A percentile compares a stretch with the other conserved stretches of the same genome.
phyloP scores from a whole-genome alignment of 352 stramenopile species.

The Globisporangium spiculum region DNA sequence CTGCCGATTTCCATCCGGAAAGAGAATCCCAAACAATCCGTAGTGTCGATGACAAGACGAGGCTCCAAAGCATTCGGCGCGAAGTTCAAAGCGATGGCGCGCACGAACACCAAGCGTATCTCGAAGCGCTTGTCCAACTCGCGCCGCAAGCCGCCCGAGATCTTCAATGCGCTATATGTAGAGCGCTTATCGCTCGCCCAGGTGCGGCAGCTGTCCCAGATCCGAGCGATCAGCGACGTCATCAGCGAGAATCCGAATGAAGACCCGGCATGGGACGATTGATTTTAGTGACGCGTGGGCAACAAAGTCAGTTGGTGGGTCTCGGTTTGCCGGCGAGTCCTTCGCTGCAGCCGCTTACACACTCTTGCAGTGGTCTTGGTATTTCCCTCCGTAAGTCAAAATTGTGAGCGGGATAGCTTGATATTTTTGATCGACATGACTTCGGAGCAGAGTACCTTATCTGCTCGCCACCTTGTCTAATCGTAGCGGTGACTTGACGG shows the following conservation, averaged over 20 bases:
- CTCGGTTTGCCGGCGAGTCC: too few relatives aligned
- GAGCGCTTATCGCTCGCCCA: slow-evolving; percentile 35
- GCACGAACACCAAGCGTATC: slow-evolving; percentile 12
- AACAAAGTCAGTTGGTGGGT: too few relatives aligned
- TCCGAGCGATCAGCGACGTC: slow-evolving; percentile 32
- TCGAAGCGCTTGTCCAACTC: slow-evolving; percentile 20
- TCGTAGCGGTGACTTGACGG: too few relatives aligned
- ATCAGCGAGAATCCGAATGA: slow-evolving; percentile 22
- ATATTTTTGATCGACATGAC: too few relatives aligned
- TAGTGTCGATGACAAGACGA: background rate
- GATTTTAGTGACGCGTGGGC: too few relatives aligned
- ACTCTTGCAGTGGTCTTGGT: too few relatives aligned
- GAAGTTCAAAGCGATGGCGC: slow-evolving; percentile 14
- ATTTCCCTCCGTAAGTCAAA: background rate
- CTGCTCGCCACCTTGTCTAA: too few relatives aligned
- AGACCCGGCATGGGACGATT: slow-evolving; percentile 21
- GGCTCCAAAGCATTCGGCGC: background rate
- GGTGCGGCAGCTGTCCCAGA: slow-evolving; percentile 26
- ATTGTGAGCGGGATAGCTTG: too few relatives aligned
- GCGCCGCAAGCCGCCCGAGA: slow-evolving; percentile 21
- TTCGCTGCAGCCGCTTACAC: too few relatives aligned
- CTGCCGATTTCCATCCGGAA: slow-evolving; percentile 12
- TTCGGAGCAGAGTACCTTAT: too few relatives aligned
- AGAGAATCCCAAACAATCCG: background rate
- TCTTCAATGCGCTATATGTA: slow-evolving; percentile 32